phyloP scores from a whole-genome alignment of 1,284 basidiomycete species.

The Volvariella surrecta region DNA sequence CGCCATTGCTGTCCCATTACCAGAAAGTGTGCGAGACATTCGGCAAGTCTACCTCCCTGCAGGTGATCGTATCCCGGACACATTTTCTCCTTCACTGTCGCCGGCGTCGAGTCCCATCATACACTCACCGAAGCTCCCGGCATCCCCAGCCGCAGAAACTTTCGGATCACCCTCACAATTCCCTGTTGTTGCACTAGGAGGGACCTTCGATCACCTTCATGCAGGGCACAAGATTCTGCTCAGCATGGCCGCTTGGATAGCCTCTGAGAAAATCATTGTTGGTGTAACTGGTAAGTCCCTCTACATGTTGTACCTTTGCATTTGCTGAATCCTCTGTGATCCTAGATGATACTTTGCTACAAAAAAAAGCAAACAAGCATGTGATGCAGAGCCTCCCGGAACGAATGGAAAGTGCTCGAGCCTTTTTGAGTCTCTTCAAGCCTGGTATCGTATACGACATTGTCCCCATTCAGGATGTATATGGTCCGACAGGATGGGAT shows the following conservation, averaged over 20 bases:
- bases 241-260: slow-evolving; percentile 83
- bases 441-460: slow-evolving; percentile 56
- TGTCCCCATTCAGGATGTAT: slow-evolving; percentile 73
- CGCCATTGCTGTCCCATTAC: slow-evolving; percentile 30
- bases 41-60: slow-evolving; percentile 25
- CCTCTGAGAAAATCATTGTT: slow-evolving; percentile 75
- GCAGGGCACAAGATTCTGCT: slow-evolving; percentile 96
- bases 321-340: background rate
- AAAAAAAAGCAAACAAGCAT: slow-evolving; percentile 64
- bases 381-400: slow-evolving; percentile 59
- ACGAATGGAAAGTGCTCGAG: slow-evolving; percentile 47
- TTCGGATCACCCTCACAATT: slow-evolving; percentile 21
- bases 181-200: slow-evolving; percentile 54
- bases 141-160: background rate
- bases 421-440: slow-evolving; percentile 64
- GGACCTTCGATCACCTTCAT: slow-evolving; percentile 96
- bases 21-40: slow-evolving; percentile 23
- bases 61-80: slow-evolving; percentile 15
- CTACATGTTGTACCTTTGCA: slow-evolving; percentile 8
- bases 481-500: slow-evolving; percentile 83
- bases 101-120: slow-evolving; percentile 6
- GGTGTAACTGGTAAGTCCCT: slow-evolving; percentile 69
- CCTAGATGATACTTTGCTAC: slow-evolving; percentile 66
- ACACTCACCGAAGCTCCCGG: slow-evolving; percentile 2
- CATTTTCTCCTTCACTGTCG: slow-evolving; percentile 7